Evolutionary conservation across 2,329 filamentous ascomycete species (phyloP).

Genomic region (Gyromitra esculenta): DNA sequence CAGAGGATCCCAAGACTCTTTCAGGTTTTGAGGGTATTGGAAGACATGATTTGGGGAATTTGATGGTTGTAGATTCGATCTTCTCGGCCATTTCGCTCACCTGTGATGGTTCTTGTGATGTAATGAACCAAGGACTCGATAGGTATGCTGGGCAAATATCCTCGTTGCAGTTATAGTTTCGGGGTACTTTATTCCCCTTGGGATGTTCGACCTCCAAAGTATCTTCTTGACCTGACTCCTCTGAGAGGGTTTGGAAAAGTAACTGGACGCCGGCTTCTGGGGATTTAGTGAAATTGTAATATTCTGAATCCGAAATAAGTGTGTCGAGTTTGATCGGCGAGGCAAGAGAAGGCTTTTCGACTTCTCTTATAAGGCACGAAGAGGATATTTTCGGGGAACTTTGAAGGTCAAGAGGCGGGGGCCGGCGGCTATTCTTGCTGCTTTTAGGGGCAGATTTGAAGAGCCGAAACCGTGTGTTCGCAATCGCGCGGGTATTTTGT

Average conservation of each 20-base stretch:
- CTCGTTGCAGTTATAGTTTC: constrained; percentile 6
- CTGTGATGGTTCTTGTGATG: constrained; percentile 22
- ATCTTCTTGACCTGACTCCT: constrained; percentile 26
- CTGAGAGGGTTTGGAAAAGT: constrained; percentile 45
- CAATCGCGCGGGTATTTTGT: constrained; percentile 37
- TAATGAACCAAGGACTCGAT: constrained; percentile 41
- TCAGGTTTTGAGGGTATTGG: constrained; percentile 22
- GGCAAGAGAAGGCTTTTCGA: constrained; percentile 8
- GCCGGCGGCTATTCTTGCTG: constrained; percentile 39
- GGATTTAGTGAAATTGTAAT: constrained; percentile 35
- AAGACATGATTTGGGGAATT: constrained; percentile 30
- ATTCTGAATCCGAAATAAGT: not conserved
- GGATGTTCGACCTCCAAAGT: not conserved
- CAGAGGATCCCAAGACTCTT: constrained; percentile 15
- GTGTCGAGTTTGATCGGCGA: constrained; percentile 36
- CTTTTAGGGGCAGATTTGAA: constrained; percentile 41
- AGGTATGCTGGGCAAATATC: constrained; percentile 29
- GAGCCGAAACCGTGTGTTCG: constrained; percentile 40
- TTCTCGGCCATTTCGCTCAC: constrained; percentile 9
- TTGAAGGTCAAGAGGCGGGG: constrained; percentile 43
- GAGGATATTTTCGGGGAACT: constrained; percentile 19
- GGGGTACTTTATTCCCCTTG: constrained; percentile 20
- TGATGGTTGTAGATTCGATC: not conserved
- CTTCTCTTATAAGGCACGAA: constrained; percentile 21
- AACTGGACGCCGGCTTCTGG: constrained; percentile 44